Conservation (phyloP, 352 stramenopile genomes). For the Pythium oligandrum region DNA sequence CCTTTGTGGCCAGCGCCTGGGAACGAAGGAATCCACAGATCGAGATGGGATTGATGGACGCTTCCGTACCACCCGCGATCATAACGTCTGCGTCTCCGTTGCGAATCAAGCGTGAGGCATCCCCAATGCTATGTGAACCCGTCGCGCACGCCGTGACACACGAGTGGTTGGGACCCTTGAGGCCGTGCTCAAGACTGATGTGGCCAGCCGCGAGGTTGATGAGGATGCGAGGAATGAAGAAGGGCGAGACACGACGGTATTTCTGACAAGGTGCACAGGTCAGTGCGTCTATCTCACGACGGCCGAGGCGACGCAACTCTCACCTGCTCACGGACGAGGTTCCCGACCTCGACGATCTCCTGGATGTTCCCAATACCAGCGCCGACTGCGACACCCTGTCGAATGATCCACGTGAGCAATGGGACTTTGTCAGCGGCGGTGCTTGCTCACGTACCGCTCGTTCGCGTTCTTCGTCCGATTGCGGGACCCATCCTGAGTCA, state of each 20-base stretch:
- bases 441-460: constrained; percentile 34
- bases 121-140: constrained; percentile 95
- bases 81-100: constrained; percentile 92
- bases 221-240: constrained; percentile 92
- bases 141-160: constrained; percentile 96
- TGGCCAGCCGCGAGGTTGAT: constrained; percentile 92
- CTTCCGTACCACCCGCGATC: constrained; percentile 95
- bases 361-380: constrained; percentile 86
- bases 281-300: neutral
- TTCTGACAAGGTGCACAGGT: constrained; percentile 32
- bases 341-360: constrained; percentile 74
- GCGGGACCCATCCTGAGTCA: constrained; percentile 60
- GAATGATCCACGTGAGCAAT: no score
- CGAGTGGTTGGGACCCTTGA: constrained; percentile 96
- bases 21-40: constrained; percentile 94
- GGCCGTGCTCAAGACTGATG: constrained; percentile 87
- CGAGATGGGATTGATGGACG: constrained; percentile 91
- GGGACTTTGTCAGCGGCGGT: no score
- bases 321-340: constrained; percentile 64
- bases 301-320: neutral
- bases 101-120: constrained; percentile 89
- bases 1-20: constrained; percentile 92
- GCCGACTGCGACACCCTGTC: constrained; percentile 77
- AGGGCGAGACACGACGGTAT: constrained; percentile 88
- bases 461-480: constrained; percentile 61